Conservation (phyloP, 2,329 filamentous ascomycete genomes). For the Aspergillus tanneri region DNA sequence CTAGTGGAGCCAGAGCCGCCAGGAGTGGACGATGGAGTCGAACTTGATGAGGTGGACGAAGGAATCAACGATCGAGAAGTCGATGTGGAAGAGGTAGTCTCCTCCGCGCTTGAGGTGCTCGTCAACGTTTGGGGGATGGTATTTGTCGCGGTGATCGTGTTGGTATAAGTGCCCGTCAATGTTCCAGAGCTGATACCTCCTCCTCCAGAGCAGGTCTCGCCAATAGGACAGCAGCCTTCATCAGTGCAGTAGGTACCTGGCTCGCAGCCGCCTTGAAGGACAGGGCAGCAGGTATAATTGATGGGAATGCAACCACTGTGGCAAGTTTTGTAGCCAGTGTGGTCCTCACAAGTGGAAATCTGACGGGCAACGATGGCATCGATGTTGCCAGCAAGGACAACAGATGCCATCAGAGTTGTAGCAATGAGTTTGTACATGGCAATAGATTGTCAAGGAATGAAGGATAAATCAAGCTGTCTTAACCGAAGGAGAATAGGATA, state of each 20-base stretch:
- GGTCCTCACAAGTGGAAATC: no score
- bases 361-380: no score
- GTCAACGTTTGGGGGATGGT: slow-evolving; percentile 4
- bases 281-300: slow-evolving; percentile 6
- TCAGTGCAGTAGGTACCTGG: slow-evolving; percentile 4
- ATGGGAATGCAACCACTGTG: slow-evolving; percentile 1
- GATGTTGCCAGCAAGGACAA: no score
- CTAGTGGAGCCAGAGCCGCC: not conserved
- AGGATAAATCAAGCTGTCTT: no score
- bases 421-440: no score
- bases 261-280: not conserved
- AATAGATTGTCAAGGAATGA: no score
- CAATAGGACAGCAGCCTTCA: slow-evolving; percentile 7
- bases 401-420: no score
- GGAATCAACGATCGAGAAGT: not conserved
- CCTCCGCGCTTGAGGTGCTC: no score
- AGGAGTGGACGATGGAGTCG: not conserved
- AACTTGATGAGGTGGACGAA: not conserved
- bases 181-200: no score
- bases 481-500: no score
- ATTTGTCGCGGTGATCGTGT: slow-evolving; percentile 4
- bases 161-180: no score
- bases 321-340: no score
- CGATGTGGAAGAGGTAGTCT: not conserved
- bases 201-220: slow-evolving; percentile 2